Evolutionary conservation across 352 stramenopile genomes (phyloP), one percentile per base, ranked within the genome.

Genomic region (Elongisporangium prolatum): DNA sequence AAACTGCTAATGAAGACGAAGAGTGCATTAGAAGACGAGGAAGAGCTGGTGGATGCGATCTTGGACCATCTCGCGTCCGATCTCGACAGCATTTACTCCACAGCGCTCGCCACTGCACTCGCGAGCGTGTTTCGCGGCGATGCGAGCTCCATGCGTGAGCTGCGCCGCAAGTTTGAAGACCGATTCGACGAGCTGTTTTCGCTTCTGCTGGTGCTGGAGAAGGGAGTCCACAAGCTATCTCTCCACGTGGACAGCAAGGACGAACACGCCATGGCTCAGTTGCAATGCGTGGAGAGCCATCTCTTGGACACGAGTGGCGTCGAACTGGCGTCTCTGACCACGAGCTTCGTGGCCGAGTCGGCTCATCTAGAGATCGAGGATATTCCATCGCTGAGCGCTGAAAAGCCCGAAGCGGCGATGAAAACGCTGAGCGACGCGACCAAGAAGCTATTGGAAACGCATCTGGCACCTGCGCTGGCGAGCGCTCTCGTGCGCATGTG

Each of bases 111-210:
- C 2, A 75, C 80, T 6, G 79, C 77, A 14, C 54, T 91, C 17
- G 86, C 80, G 11, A 89, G 70, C 28, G 72, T 92, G 53, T 59
- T 90, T 5, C 85, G 85, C 7, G 85, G 85, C 20, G 85, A 92
- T 60, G 81, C 83, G n/a, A 71, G 72, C 4, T 88, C 79, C 34
- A 54, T 90, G 17, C 82, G 80, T 18, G 83, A 92, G 50, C 49
- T 91, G 22, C 74, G 76, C 17, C 85, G 83, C 64, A 74, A 66
- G 44, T 95, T 95, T 47, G 85, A 95, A 60, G 81, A 91, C 50
- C 68, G 63, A 2, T 91, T 95, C 37, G 81, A 95, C 66, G 78
- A 89, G 25, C 62, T 75, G 8, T 63, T 82, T 11, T 57, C 69
- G 22, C 71, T 70, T 37, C 58, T 95, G 17, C 18, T 75, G 16